These are phyloP conservation scores for Populus nigra DNA, from an alignment of 345 rosid species.

Conservation along the genomic window DNA sequence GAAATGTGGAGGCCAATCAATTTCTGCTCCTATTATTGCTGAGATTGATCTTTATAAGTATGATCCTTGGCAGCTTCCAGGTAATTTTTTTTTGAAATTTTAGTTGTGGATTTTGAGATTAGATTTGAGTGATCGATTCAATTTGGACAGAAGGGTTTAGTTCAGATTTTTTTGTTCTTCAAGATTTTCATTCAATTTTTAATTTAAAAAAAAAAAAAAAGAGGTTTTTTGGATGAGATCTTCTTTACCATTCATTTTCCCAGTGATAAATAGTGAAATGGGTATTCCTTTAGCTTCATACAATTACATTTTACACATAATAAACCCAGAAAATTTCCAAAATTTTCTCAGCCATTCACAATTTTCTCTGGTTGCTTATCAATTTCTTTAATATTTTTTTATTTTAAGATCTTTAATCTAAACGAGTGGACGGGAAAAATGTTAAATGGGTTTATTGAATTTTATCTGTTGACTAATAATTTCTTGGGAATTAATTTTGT, in stretches of 20 bases:
- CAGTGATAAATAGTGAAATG: background rate
- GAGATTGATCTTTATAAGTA: conserved; percentile 84
- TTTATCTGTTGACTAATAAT: conserved; percentile 6
- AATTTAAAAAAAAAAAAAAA: too few relatives aligned
- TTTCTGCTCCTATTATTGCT: conserved; percentile 65
- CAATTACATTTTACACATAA: background rate
- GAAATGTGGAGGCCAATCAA: conserved; percentile 57
- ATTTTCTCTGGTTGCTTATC: background rate
- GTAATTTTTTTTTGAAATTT: conserved; percentile 23
- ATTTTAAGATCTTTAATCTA: background rate
- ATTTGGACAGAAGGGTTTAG: background rate
- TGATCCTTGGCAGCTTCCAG: conserved; percentile 95
- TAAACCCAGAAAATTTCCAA: background rate
- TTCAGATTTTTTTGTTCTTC: background rate
- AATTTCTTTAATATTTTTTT: background rate
- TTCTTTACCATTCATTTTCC: background rate
- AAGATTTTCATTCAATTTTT: background rate
- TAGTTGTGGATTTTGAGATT: background rate
- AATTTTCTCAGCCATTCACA: background rate
- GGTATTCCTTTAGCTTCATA: background rate
- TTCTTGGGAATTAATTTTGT: background rate
- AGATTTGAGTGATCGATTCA: background rate
- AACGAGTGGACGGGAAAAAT: background rate
- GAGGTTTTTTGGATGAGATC: background rate
- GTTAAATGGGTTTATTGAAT: background rate